Evolutionary conservation across 176 grass and related monocot genomes (phyloP), one percentile per base, ranked within the genome.

Genomic region (Oryza australiensis): DNA sequence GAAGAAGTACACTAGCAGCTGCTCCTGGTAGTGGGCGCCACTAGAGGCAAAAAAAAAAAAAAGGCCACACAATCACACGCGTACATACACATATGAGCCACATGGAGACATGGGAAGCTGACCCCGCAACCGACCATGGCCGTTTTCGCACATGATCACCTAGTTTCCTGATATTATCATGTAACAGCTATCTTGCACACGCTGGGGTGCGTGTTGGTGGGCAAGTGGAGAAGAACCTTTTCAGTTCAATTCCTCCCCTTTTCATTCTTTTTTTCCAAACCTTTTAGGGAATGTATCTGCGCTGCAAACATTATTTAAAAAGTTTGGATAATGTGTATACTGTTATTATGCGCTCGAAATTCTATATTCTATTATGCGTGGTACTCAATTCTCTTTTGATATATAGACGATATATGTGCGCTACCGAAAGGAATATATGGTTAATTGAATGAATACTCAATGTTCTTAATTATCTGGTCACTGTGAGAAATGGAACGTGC

Each of bases 101-200:
- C 76, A 78, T 78, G 76, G 76, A 78, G 41, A 78, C 38, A 48
- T 33, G 62, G 26, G 29, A 42, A 79, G 40, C 41, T 60, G 55
- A 60, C 55, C 55, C 62, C 76, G 37, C 62, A 79, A 79, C 76
- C 62, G 76, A 79, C 76, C 76, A 66, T 33, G 28, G 6, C 9
- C 29, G 3, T n/a, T 79, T 77, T 66, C 9, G 38, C 40, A 33
- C 5, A 40, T 79, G 2, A 28, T 37, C 12, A 32, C 76, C 76
- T 79, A 33, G 11, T 32, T 66, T 74, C 43, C 27, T 40, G 15
- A 64, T 24, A 73, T 53, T 46, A 23, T 57, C 23, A 65, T 37
- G n/a, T n/a, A 23, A 5, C 49, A 20, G 1, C 49, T 3, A 55
- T 22, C 18, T 22, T 22, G 13, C 37, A 43, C 3, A 30, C 16